Percentiles rank a stretch among this genome's conserved stretches.
These are phyloP conservation scores for Cydonia oblonga DNA, from an alignment of 331 rosid species.

Conservation along the genomic window DNA sequence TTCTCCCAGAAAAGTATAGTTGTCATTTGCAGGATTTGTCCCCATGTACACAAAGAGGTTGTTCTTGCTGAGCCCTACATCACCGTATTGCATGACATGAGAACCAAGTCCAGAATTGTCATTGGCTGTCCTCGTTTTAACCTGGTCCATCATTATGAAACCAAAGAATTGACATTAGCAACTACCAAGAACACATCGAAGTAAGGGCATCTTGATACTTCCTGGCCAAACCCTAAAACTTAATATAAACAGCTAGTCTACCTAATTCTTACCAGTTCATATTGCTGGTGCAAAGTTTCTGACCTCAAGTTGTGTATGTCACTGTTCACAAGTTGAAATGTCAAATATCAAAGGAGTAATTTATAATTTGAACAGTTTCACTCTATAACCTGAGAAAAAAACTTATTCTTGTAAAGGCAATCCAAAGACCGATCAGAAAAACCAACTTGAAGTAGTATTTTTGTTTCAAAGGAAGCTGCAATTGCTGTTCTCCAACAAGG, in stretches of 20 bases:
- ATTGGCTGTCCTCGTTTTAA: slow-evolving; percentile 55
- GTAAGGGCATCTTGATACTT: neutral
- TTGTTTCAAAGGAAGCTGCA: no score
- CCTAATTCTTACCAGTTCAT: slow-evolving; percentile 53
- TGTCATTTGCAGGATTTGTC: slow-evolving; percentile 85
- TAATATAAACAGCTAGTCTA: neutral
- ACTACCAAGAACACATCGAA: neutral
- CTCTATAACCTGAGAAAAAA: no score
- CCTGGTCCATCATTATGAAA: slow-evolving; percentile 35
- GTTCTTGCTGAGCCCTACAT: slow-evolving; percentile 34
- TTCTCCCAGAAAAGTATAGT: slow-evolving; percentile 48
- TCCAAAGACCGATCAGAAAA: no score
- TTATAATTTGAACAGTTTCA: neutral
- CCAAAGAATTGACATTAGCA: neutral
- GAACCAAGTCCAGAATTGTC: slow-evolving; percentile 59
- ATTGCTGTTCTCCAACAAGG: no score
- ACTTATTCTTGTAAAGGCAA: no score
- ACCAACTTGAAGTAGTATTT: no score
- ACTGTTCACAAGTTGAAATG: slow-evolving; percentile 43
- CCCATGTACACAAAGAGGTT: slow-evolving; percentile 53
- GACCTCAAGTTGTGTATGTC: slow-evolving; percentile 70
- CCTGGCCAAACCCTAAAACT: neutral
- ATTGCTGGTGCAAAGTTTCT: slow-evolving; percentile 79
- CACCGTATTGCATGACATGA: slow-evolving; percentile 97
- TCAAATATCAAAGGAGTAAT: neutral